These are phyloP conservation scores for Citrus unshiu DNA, from an alignment of 345 rosid species.

Conservation along the genomic window DNA sequence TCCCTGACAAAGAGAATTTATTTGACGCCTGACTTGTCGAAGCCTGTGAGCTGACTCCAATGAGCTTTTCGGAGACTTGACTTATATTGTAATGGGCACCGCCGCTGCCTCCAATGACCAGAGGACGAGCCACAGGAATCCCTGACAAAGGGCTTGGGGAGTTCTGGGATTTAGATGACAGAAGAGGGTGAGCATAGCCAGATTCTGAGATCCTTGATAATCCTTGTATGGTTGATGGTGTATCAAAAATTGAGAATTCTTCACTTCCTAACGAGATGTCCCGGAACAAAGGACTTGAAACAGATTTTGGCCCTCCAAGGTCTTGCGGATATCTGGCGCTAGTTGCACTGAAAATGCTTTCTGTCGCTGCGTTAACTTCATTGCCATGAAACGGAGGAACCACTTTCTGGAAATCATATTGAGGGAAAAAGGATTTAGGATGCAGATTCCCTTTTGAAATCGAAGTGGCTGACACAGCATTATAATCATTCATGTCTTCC, in stretches of 20 bases:
- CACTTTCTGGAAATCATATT: constrained; percentile 27
- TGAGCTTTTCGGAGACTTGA: constrained; percentile 27
- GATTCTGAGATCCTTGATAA: constrained; percentile 44
- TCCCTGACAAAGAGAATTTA: constrained; percentile 26
- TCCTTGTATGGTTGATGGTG: constrained; percentile 37
- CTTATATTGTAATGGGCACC: constrained; percentile 15
- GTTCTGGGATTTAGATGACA: constrained; percentile 70
- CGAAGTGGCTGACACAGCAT: constrained; percentile 34
- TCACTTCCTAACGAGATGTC: constrained; percentile 33
- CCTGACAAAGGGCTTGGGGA: constrained; percentile 35
- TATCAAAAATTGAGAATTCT: constrained; percentile 26
- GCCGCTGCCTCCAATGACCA: constrained; percentile 27
- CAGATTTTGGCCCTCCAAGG: constrained; percentile 26
- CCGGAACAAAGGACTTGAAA: constrained; percentile 33
- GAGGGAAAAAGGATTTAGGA: constrained; percentile 30
- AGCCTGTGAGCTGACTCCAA: constrained; percentile 23
- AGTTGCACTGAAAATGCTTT: constrained; percentile 25
- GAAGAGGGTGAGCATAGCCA: constrained; percentile 94
- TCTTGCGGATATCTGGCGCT: constrained; percentile 20
- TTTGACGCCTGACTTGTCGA: constrained; percentile 24
- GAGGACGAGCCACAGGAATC: constrained; percentile 31
- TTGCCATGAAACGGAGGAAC: constrained; percentile 31
- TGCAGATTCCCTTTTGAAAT: constrained; percentile 22
- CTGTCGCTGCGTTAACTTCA: constrained; percentile 22
- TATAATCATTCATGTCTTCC: constrained; percentile 40